phyloP scores from a whole-genome alignment of 108 stramenopile species.

The Fragilaria radians region DNA sequence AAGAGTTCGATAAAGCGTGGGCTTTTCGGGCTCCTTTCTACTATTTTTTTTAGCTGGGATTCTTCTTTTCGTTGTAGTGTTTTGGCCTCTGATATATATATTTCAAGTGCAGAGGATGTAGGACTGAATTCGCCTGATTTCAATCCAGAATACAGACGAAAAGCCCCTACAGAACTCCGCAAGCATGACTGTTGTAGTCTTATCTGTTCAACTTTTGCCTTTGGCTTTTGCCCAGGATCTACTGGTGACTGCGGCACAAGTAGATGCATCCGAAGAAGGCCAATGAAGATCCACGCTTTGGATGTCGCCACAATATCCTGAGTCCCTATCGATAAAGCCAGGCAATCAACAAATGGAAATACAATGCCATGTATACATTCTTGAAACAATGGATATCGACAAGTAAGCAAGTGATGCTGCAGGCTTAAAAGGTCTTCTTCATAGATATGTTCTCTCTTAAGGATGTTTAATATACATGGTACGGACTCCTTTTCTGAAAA shows the following conservation, averaged over 20 bases:
- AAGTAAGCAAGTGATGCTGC: constrained; percentile 14
- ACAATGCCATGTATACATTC: background rate
- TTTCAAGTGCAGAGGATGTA: constrained; percentile 8
- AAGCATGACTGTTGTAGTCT: constrained; percentile 34
- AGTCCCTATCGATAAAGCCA: background rate
- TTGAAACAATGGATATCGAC: constrained; percentile 9
- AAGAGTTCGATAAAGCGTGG: constrained; percentile 71
- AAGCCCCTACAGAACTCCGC: constrained; percentile 41
- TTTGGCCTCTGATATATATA: constrained; percentile 2
- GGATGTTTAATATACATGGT: constrained; percentile 1
- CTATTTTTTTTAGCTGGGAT: constrained; percentile 55
- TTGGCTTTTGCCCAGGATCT: constrained; percentile 88
- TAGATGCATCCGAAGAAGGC: constrained; percentile 67
- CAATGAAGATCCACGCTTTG: constrained; percentile 64
- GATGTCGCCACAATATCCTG: constrained; percentile 22
- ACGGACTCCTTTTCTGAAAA: background rate
- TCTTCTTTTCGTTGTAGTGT: constrained; percentile 20
- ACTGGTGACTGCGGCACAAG: constrained; percentile 77
- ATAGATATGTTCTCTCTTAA: background rate
- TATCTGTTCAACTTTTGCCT: constrained; percentile 64
- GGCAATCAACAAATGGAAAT: background rate
- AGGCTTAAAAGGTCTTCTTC: constrained; percentile 3
- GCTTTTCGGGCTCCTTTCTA: constrained; percentile 57
- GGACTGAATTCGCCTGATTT: constrained; percentile 43
- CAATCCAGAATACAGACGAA: constrained; percentile 49